Base-by-base conservation (phyloP, 2,329 filamentous ascomycete genomes). In the Orbilia javanica region DNA sequence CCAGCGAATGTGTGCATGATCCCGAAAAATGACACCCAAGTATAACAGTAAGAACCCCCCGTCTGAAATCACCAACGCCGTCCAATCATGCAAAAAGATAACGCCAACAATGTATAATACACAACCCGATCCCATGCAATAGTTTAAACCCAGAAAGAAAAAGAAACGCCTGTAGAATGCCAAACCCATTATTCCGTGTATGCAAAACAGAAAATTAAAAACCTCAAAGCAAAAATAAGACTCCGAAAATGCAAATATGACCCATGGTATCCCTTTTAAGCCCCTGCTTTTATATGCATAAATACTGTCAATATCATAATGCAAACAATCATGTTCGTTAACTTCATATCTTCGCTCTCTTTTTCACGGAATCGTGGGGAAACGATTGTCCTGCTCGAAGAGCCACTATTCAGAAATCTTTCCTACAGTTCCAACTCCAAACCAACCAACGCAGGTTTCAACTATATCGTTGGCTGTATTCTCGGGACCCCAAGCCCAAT, bases 401-500 rank as follows among this genome's bases (percentile, higher is more conserved):
- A 25, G 15, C 27, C 8, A 15, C 44, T 44, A 77, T 10, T 71
- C 73, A 31, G 57, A 36, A 42, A 77, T 71, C 13, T 36, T 67
- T 22, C 73, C 73, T 18, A 50, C 65, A 7, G 73, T 71, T 3
- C 73, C 73, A 13, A 77, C 73, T 5, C 73, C 73, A 48, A 77
- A 77, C 73, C 73, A 77, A 13, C 73, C 66, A 13, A 77, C 66
- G 25, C 73, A 77, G 11, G 60, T 29, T 39, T 77, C 66, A n/a
- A 77, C 60, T 13, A 77, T 66, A 50, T 77, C 66, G 60, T 77
- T 77, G 10, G 73, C 66, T 18, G 73, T 77, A 31, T 77, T 67
- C 5, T 39, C 55, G 18, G 73, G 73, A 4, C 73, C 73, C 73
- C 73, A 77, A 27, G 73, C 39, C 73, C 73, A 77, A 50, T 77